These are phyloP conservation scores for Fraxinus quadrangulata DNA, from an alignment of 257 asterid genomes.

Conservation along the genomic window DNA sequence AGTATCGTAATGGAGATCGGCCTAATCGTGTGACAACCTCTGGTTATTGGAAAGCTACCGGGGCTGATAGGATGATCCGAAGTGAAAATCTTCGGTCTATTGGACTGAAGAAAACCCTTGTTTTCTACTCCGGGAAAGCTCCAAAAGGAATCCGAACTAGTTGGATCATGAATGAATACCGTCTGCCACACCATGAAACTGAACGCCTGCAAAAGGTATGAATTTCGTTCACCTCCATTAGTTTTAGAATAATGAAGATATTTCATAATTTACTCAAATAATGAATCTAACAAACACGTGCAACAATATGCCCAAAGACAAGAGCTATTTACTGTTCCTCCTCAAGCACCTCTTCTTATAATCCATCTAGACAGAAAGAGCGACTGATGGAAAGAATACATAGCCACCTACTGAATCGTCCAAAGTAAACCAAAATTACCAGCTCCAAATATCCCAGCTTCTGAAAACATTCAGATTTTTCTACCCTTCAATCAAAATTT, in stretches of 20 bases:
- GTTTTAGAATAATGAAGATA: neutral
- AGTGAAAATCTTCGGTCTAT: constrained; percentile 63
- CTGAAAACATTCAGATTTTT: neutral
- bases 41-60: constrained; percentile 98
- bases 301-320: too few species aligned
- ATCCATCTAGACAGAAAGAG: neutral
- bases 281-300: too few species aligned
- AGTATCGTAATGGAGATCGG: constrained; percentile 92
- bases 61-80: constrained; percentile 90
- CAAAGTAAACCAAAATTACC: neutral
- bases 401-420: neutral
- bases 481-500: neutral
- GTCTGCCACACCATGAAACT: constrained; percentile 85
- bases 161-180: constrained; percentile 98
- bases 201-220: constrained; percentile 85
- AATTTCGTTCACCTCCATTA: neutral
- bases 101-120: constrained; percentile 96
- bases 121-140: constrained; percentile 97
- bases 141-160: constrained; percentile 89
- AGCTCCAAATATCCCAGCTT: neutral
- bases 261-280: too few species aligned
- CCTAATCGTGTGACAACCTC: constrained; percentile 96
- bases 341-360: neutral
- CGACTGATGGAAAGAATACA: too few species aligned
- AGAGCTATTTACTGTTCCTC: neutral